phyloP scores from a whole-genome alignment of 495 filamentous ascomycete species.

The Penicillium silybi region DNA sequence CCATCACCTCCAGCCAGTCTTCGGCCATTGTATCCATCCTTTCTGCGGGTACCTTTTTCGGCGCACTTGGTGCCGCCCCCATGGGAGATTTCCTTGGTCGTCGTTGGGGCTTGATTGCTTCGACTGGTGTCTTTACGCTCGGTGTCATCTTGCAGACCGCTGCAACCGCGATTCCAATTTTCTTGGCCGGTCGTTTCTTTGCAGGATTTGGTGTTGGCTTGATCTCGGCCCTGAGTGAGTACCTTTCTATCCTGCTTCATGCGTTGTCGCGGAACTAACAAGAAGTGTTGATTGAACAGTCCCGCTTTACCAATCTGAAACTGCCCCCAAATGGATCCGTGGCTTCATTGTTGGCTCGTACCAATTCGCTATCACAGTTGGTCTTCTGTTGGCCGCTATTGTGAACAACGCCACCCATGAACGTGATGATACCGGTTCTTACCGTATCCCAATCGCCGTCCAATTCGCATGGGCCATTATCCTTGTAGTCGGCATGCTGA shows the following conservation, averaged over 20 bases:
- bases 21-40: slow-evolving; percentile 76
- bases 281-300: slow-evolving; percentile 36
- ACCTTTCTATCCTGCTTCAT: no score
- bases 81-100: slow-evolving; percentile 72
- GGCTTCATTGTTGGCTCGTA: slow-evolving; percentile 73
- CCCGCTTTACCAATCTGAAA: slow-evolving; percentile 77
- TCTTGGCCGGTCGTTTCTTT: slow-evolving; percentile 70
- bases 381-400: slow-evolving; percentile 67
- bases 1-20: slow-evolving; percentile 45
- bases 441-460: slow-evolving; percentile 74
- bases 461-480: slow-evolving; percentile 76
- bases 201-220: slow-evolving; percentile 78
- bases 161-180: slow-evolving; percentile 59
- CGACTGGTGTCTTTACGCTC: slow-evolving; percentile 55
- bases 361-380: slow-evolving; percentile 76
- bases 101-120: slow-evolving; percentile 59
- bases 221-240: slow-evolving; percentile 46
- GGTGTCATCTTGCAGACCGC: slow-evolving; percentile 76
- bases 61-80: slow-evolving; percentile 62
- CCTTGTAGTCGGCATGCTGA: slow-evolving; percentile 60
- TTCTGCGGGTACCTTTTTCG: slow-evolving; percentile 83
- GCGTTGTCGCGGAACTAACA: background rate
- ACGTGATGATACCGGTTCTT: slow-evolving; percentile 52
- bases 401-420: slow-evolving; percentile 67
- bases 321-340: slow-evolving; percentile 70